phyloP scores from a whole-genome alignment of 2,329 filamentous ascomycete genomes.

The Nemania sp. region DNA sequence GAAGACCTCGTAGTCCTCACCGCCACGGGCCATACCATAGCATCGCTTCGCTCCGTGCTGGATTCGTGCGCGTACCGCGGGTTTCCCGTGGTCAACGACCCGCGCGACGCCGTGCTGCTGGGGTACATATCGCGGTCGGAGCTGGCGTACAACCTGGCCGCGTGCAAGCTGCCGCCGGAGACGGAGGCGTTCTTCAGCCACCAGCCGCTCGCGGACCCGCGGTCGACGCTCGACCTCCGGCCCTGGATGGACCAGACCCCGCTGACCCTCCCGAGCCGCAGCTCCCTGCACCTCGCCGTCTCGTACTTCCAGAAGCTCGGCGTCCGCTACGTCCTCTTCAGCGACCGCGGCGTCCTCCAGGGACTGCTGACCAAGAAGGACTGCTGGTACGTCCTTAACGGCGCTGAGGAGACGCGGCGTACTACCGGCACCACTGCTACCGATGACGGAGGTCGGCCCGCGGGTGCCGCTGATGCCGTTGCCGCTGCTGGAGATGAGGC shows the following conservation, averaged over 20 bases:
- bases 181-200: conserved; percentile 85
- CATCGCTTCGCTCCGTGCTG: conserved; percentile 71
- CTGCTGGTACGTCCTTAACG: conserved; percentile 89
- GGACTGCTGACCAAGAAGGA: conserved; percentile 97
- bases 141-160: conserved; percentile 76
- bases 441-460: conserved; percentile 42
- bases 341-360: conserved; percentile 77
- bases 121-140: conserved; percentile 95
- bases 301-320: conserved; percentile 95
- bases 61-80: conserved; percentile 78
- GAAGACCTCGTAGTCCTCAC: conserved; percentile 89
- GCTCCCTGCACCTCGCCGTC: conserved; percentile 80
- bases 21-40: conserved; percentile 84
- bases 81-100: conserved; percentile 85
- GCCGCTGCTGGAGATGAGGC: conserved; percentile 22
- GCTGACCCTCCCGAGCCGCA: conserved; percentile 79
- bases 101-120: conserved; percentile 75
- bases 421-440: conserved; percentile 32
- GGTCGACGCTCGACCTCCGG: conserved; percentile 79
- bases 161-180: conserved; percentile 65
- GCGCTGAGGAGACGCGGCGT: conserved; percentile 64
- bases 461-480: conserved; percentile 29
- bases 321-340: conserved; percentile 85
- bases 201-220: conserved; percentile 77
- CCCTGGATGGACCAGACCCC: conserved; percentile 99